A percentile compares a stretch with the other conserved stretches of the same genome.
Evolutionary conservation across 2,329 filamentous ascomycete species (phyloP).

Genomic region (Fusarium drepaniforme): DNA sequence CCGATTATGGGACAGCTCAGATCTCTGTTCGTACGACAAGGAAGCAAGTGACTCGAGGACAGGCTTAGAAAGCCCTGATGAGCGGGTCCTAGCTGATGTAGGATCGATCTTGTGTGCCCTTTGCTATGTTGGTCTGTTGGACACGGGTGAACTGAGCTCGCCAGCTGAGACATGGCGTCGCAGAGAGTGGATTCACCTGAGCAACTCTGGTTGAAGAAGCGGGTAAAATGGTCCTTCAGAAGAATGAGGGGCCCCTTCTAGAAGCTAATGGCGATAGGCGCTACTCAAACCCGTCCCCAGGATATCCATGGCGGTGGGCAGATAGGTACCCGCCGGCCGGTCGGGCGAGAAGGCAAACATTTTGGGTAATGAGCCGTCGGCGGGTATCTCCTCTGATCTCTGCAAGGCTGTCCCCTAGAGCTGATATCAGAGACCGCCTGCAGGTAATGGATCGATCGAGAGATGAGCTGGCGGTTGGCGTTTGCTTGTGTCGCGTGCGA

Average conservation of each 20-base stretch:
- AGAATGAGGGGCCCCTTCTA: constrained; percentile 10
- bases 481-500: constrained; percentile 15
- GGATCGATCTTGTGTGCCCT: constrained; percentile 33
- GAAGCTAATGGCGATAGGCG: constrained; percentile 10
- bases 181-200: constrained; percentile 12
- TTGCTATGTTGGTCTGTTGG: constrained; percentile 15
- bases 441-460: background rate
- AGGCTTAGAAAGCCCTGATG: constrained; percentile 3
- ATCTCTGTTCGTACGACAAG: constrained; percentile 24
- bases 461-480: constrained; percentile 11
- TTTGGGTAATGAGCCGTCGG: background rate
- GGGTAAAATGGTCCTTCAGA: constrained; percentile 3
- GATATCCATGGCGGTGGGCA: background rate
- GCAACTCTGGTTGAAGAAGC: constrained; percentile 2
- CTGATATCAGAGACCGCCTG: constrained; percentile 1
- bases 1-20: background rate
- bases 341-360: background rate
- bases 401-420: background rate
- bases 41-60: constrained; percentile 27
- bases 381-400: background rate
- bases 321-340: constrained; percentile 1
- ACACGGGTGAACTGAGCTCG: constrained; percentile 21
- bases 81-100: constrained; percentile 6
- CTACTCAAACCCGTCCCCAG: background rate
- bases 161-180: constrained; percentile 26